Conservation (phyloP, 441 rosid genomes). For the Bocquillonia castaneifolia region DNA sequence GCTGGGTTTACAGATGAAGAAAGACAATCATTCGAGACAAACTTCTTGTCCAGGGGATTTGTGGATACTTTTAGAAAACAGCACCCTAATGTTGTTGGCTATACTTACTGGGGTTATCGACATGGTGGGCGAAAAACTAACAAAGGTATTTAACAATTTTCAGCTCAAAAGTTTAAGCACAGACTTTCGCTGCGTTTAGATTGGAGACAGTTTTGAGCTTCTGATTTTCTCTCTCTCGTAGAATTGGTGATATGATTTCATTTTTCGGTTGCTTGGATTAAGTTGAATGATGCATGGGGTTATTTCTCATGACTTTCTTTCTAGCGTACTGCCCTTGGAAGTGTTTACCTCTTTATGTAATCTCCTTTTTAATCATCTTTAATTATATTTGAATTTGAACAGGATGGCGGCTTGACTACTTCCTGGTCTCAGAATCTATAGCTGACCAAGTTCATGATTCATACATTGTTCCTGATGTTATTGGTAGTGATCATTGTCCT, state of each 20-base stretch:
- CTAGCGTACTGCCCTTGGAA: not conserved
- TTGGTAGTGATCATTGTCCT: constrained; percentile 90
- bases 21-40: constrained; percentile 71
- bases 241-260: too few species aligned
- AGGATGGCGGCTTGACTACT: constrained; percentile 99
- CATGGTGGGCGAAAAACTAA: constrained; percentile 76
- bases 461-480: constrained; percentile 73
- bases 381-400: constrained; percentile 22
- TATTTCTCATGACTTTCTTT: too few species aligned
- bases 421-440: constrained; percentile 75
- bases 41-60: constrained; percentile 73
- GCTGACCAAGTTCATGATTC: constrained; percentile 75
- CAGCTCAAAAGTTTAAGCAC: not conserved
- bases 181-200: not conserved
- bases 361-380: not conserved
- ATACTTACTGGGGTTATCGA: constrained; percentile 92
- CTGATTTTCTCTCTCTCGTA: too few species aligned
- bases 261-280: too few species aligned
- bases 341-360: not conserved
- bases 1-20: constrained; percentile 95
- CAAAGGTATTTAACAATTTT: constrained; percentile 44
- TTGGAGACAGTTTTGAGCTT: not conserved
- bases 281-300: too few species aligned
- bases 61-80: constrained; percentile 88
- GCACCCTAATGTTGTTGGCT: constrained; percentile 78